Evolutionary conservation across 306 rosid genomes (phyloP).

Genomic region (Begonia peltatifolia): DNA sequence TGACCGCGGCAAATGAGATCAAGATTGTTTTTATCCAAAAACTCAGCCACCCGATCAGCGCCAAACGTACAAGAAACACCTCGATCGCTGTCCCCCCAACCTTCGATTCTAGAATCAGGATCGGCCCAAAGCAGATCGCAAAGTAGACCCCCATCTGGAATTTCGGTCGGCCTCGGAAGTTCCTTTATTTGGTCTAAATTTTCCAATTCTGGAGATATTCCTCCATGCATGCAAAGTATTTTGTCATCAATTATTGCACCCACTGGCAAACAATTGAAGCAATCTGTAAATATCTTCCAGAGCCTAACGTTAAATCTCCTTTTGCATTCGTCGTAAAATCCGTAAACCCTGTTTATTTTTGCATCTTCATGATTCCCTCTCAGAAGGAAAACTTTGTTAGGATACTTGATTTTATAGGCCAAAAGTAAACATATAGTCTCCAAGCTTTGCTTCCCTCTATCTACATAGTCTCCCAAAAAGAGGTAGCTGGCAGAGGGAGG

Average conservation of each 20-base stretch:
- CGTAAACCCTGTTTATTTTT: constrained; percentile 54
- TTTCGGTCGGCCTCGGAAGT: constrained; percentile 40
- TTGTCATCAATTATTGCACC: constrained; percentile 49
- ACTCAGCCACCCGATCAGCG: constrained; percentile 23
- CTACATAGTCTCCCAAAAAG: constrained; percentile 66
- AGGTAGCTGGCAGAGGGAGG: constrained; percentile 56
- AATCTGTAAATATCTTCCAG: constrained; percentile 65
- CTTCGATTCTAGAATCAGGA: constrained; percentile 37
- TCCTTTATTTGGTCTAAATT: constrained; percentile 49
- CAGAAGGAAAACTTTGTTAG: constrained; percentile 34
- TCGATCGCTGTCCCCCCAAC: constrained; percentile 56
- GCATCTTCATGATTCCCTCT: constrained; percentile 78
- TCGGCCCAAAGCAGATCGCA: constrained; percentile 76
- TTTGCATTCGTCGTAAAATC: constrained; percentile 67
- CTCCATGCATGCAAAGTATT: constrained; percentile 65
- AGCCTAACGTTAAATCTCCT: constrained; percentile 62
- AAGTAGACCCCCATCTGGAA: constrained; percentile 52
- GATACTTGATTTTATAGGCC: constrained; percentile 61
- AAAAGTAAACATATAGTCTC: constrained; percentile 70
- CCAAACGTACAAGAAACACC: constrained; percentile 60
- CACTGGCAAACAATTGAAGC: constrained; percentile 65
- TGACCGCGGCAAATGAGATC: constrained; percentile 70
- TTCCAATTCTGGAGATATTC: constrained; percentile 48
- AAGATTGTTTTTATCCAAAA: constrained; percentile 53
- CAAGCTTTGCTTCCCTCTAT: constrained; percentile 68